Base-by-base conservation (phyloP, 2,329 filamentous ascomycete species). In the Calonectria montana region DNA sequence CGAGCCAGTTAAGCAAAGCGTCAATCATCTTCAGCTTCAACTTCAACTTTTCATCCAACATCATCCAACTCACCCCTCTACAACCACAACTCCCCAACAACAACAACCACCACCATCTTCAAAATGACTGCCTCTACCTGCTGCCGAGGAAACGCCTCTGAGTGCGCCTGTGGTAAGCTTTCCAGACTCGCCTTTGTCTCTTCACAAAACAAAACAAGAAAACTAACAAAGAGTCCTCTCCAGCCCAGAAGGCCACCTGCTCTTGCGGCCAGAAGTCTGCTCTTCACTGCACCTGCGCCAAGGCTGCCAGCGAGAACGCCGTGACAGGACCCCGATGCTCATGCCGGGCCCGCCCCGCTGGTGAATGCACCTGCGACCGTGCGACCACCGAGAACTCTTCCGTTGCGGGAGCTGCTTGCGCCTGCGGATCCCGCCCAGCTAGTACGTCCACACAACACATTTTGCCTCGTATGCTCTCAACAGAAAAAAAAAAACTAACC, bases 211-310 rank as follows among this genome's bases (percentile, higher is more conserved):
- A 64, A 15, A 21, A 9, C 21, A 43, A 23, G 6, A 23, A 23
- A 25, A 10, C 62, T 69, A 72, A 75, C 72, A 68, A n/a, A n/a
- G 15, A 0, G 4, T 57, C 12, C 6, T 68, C 53, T 48, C 18
- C 76, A 91, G 91, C 91, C 77, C 84, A 90, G 78, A 88, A 92
- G 84, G 91, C 91, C 10, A 92, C 88, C 72, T 98, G 95, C 91
- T 97, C 94, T 18, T 98, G 96, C 83, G 96, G 96, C 81, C 92
- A 98, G 87, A 90, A 97, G 82, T 91, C 92, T 4, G 96, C 96
- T 62, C 91, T 98, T 61, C 89, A 96, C 83, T 98, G 96, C 90
- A 93, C 88, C 74, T 98, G 96, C 87, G 91, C 91, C 79, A 96
- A 94, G 84, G 90, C 95, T 4, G 75, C 88, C 4, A 84, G 87